Percentiles rank a stretch among this genome's conserved stretches.
Conservation (phyloP, 1,284 basidiomycete genomes). For the Malassezia vespertilionis region DNA sequence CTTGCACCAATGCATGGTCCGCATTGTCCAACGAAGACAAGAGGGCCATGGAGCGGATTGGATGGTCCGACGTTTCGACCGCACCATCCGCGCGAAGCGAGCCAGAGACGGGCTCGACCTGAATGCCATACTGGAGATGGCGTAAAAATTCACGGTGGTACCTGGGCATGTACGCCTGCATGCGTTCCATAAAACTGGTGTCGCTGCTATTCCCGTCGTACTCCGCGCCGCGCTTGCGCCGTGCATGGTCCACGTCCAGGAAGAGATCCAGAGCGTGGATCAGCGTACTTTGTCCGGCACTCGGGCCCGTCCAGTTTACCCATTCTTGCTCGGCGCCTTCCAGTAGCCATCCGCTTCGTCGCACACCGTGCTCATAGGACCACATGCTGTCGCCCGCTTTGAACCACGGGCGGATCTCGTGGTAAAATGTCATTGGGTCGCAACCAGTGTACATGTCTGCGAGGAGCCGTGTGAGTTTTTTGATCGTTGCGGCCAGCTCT, state of each 20-base stretch:
- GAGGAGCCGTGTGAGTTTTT: slow-evolving; percentile 36
- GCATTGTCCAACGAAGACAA: slow-evolving; percentile 19
- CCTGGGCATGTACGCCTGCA: slow-evolving; percentile 31
- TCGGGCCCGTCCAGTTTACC: slow-evolving; percentile 66
- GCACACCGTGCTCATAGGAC: slow-evolving; percentile 17
- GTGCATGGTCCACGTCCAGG: slow-evolving; percentile 64
- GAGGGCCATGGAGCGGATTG: slow-evolving; percentile 31
- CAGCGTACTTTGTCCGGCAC: slow-evolving; percentile 78
- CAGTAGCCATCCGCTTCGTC: slow-evolving; percentile 61
- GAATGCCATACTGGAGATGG: slow-evolving; percentile 54
- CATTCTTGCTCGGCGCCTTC: slow-evolving; percentile 54
- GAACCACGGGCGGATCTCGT: slow-evolving; percentile 82
- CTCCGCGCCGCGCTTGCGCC: slow-evolving; percentile 19
- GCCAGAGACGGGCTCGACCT: not conserved
- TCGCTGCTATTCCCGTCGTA: slow-evolving; percentile 13
- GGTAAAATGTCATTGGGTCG: slow-evolving; percentile 70
- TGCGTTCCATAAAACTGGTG: slow-evolving; percentile 41
- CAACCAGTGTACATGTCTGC: slow-evolving; percentile 59
- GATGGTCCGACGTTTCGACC: slow-evolving; percentile 16
- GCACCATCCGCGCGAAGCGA: slow-evolving; percentile 1
- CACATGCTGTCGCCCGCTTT: slow-evolving; percentile 62
- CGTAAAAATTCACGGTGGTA: slow-evolving; percentile 71
- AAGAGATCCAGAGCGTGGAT: slow-evolving; percentile 83
- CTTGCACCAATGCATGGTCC: slow-evolving; percentile 23
- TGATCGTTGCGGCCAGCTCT: slow-evolving; percentile 59